phyloP scores from a whole-genome alignment of 805 yeast species.

The Teunomyces cretensis region DNA sequence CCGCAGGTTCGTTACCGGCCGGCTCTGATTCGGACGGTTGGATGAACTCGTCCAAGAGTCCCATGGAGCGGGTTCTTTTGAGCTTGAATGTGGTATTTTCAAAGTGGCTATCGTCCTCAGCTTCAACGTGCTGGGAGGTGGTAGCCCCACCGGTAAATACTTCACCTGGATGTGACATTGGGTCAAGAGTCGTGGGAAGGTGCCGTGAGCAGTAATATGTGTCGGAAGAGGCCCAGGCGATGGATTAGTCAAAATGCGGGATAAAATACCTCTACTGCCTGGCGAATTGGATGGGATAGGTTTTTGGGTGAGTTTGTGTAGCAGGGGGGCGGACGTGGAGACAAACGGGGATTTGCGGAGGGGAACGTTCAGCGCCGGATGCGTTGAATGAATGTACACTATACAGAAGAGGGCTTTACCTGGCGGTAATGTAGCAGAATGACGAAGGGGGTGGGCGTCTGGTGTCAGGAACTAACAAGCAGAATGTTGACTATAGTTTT shows the following conservation, averaged over 20 bases:
- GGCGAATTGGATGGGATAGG: background rate
- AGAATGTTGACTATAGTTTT: constrained; percentile 4
- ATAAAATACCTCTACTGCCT: too few species aligned
- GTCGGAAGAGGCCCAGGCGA: background rate
- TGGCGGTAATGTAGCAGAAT: constrained; percentile 2
- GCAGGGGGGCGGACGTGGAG: background rate
- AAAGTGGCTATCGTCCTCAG: constrained; percentile 69
- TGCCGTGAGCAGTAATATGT: too few species aligned
- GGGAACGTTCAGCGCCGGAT: background rate
- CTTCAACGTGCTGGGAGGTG: constrained; percentile 66
- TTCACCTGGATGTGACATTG: constrained; percentile 14
- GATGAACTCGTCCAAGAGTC: constrained; percentile 70
- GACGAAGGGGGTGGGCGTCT: background rate
- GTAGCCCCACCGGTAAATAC: constrained; percentile 59
- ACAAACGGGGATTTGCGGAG: background rate
- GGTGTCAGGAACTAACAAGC: background rate
- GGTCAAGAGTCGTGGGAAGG: background rate
- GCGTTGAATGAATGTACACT: background rate
- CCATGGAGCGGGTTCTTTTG: constrained; percentile 81
- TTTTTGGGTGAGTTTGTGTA: background rate
- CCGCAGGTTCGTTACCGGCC: background rate
- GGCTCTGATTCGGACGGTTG: constrained; percentile 29
- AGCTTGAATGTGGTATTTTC: constrained; percentile 67
- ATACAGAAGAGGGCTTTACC: background rate
- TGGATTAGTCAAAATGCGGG: background rate